Base-by-base conservation (phyloP, 176 grass and related monocot species). In the Pontederia paniculata region DNA sequence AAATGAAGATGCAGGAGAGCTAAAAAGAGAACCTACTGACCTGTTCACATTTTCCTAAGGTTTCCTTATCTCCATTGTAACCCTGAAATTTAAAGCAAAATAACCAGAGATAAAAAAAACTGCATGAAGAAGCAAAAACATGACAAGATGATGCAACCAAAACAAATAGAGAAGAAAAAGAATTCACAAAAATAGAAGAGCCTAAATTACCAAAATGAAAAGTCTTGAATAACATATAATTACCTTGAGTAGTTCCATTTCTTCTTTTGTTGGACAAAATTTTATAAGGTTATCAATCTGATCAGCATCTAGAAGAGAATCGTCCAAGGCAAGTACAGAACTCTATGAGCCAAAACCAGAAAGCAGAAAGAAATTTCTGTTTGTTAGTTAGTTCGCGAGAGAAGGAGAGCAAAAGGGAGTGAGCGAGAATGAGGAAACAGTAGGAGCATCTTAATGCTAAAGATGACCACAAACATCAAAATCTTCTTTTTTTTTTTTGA, bases 271-370 rank as follows among this genome's bases (percentile, higher is more conserved):
- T 46, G 86, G 93, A 62, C 93, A 98, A 43, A 98, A 91, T 70
- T 98, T 91, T 63, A 98, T 98, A 15, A 98, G 86, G 65, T 98
- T 91, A 59, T 98, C 93, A 21, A 98, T 80, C 91, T 98, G 93
- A 74, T 98, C 93, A 78, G 81, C 83, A 73, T 98, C 93, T 78
- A 98, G 77, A 72, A 77, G 81, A 55, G 93, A 81, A 50, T 88
- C 86, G 76, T 98, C 93, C 45, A 98, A 62, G 25, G 80, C 88
- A 6, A 98, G 52, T 54, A 75, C 93, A 64, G 80, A 83, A 75
- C 62, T 91, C 93, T 98, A 31, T 31, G 60, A 44, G 63, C 2
- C 69, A 70, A 74, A n/a, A 66, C 15, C 25, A 31, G 25, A 31
- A 31, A 31, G 25, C 25, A 31, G 25, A 31, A 31, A 31, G 25